These are phyloP conservation scores for Citrullus colocynthis DNA, from an alignment of 306 rosid species.

Conservation along the genomic window DNA sequence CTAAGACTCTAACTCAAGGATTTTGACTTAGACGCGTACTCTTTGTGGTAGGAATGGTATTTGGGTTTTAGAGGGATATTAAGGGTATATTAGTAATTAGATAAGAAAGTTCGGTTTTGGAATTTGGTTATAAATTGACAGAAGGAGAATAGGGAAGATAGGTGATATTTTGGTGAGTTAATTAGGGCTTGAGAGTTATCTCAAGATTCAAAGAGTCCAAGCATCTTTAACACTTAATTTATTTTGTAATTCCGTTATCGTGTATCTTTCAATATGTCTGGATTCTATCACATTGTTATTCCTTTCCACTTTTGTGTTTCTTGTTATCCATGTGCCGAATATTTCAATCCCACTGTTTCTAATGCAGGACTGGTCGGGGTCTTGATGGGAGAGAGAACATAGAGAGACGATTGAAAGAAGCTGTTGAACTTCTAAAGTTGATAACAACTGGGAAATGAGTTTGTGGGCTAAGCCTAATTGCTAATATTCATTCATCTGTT, in stretches of 20 bases:
- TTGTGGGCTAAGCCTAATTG: not conserved
- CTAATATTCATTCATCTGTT: not conserved
- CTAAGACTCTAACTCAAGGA: not conserved
- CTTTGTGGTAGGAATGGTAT: too few relatives aligned
- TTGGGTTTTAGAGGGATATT: too few relatives aligned
- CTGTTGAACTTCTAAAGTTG: conserved; percentile 46
- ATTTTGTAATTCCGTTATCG: too few relatives aligned
- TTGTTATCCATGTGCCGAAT: not conserved
- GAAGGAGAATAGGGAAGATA: too few relatives aligned
- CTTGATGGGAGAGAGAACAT: conserved; percentile 28
- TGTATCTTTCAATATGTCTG: too few relatives aligned
- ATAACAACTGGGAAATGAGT: conserved; percentile 4
- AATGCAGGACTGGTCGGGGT: conserved; percentile 41
- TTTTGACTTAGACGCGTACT: not conserved
- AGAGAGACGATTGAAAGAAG: conserved; percentile 66
- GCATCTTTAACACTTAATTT: not conserved
- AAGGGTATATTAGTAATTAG: too few relatives aligned
- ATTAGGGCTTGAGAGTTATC: too few relatives aligned
- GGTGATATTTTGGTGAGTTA: too few relatives aligned
- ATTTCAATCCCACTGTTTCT: not conserved
- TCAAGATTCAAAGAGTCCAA: too few relatives aligned
- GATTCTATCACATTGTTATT: not conserved
- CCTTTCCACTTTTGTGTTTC: not conserved
- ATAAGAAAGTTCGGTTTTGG: too few relatives aligned
- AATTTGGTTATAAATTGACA: too few relatives aligned